Evolutionary conservation across 768 basidiomycete genomes (phyloP), one percentile per base, ranked within the genome.

Genomic region (Mrakia gelida): DNA sequence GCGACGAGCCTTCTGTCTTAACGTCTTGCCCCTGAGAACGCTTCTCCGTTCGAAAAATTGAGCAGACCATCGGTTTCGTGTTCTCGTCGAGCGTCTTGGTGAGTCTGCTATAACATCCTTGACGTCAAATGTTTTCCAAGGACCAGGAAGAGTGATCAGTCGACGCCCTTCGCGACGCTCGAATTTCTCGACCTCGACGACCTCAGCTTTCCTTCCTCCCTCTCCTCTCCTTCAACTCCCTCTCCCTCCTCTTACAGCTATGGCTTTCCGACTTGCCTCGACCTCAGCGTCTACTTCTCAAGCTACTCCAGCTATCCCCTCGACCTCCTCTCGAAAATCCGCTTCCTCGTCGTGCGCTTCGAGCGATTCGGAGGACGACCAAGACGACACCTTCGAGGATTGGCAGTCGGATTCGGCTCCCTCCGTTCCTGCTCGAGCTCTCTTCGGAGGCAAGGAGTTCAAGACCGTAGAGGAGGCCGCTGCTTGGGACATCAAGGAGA

Each of bases 381-480:
- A 73, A 26, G 74, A 79, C 43, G 68, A 68, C 32, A 65, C 72
- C 77, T 78, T 75, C 45, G 80, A 81, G 70, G 82, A 82, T 75
- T 78, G 78, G 76, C 72, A 68, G 2, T 79, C 80, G 62, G 80
- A 80, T 3, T 65, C 78, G 56, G 77, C 79, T 13, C 80, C 80
- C 15, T 92, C 62, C 30, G 62, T 56, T 34, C 73, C 67, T 30
- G 65, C 91, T 83, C 86, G 84, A 81, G 93, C 93, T 0, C 87
- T 95, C 34, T 95, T 95, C 82, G 92, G 72, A 26, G 88, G 90
- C 81, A 88, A 86, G 56, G 84, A 85, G 1, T 88, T 94, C 79
- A 83, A 88, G 52, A 89, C 90, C 0, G 89, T 88, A 32, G 83
- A 88, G 34, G 89, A 88, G n/a, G 88, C 89, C 0, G 79, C 93